Conservation (phyloP, 805 yeast species). For the Wickerhamomyces canadensis region DNA sequence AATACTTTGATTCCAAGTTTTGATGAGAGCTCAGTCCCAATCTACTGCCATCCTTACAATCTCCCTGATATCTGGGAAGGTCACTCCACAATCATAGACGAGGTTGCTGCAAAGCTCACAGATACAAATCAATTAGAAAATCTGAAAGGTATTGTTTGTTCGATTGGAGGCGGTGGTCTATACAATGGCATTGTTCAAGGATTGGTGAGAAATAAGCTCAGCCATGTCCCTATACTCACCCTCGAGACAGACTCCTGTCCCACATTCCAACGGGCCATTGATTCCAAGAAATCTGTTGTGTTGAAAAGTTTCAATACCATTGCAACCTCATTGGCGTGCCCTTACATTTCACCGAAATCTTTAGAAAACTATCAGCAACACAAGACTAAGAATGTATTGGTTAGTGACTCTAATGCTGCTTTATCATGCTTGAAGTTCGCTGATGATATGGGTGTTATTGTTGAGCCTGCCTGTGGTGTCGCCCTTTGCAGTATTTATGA, state of each 20-base stretch:
- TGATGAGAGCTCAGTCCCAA: constrained; percentile 24
- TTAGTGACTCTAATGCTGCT: constrained; percentile 53
- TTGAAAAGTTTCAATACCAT: constrained; percentile 44
- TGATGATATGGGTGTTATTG: constrained; percentile 42
- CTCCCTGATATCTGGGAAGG: constrained; percentile 50
- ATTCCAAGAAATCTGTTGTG: constrained; percentile 37
- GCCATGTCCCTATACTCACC: constrained; percentile 37
- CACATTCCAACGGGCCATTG: constrained; percentile 46
- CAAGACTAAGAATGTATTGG: constrained; percentile 36
- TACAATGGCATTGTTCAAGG: constrained; percentile 49
- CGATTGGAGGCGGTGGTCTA: constrained; percentile 55
- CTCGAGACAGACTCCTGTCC: constrained; percentile 64
- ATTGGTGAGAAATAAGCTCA: constrained; percentile 28
- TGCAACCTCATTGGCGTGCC: constrained; percentile 63
- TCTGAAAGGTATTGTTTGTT: constrained; percentile 44
- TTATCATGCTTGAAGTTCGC: constrained; percentile 46
- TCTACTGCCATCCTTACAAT: constrained; percentile 54
- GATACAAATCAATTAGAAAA: constrained; percentile 19
- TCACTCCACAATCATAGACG: constrained; percentile 44
- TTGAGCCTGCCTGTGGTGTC: constrained; percentile 76
- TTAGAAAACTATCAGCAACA: constrained; percentile 38
- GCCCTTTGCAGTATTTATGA: constrained; percentile 50
- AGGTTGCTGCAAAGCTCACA: constrained; percentile 26
- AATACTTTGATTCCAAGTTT: constrained; percentile 23
- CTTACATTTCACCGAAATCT: constrained; percentile 46